These are phyloP conservation scores for Neocallimastix lanati DNA, from an alignment of 192 early-diverging fungal species.

Conservation along the genomic window DNA sequence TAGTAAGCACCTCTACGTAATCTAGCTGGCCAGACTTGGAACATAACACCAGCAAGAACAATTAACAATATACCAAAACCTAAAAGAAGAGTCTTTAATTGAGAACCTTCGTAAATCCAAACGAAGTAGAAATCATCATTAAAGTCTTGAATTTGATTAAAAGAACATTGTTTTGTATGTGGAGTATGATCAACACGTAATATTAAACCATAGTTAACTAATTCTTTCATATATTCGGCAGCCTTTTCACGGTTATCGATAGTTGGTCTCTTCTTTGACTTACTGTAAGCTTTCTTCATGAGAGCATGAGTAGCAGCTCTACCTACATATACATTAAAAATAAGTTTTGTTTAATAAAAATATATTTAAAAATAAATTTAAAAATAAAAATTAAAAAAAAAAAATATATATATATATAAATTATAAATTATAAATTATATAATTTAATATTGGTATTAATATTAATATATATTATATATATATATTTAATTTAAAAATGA, in stretches of 20 bases:
- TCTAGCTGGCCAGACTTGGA: slow-evolving; percentile 82
- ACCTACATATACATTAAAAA: too few relatives aligned
- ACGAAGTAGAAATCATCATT: slow-evolving; percentile 72
- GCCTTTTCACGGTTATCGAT: slow-evolving; percentile 38
- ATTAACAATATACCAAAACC: slow-evolving; percentile 58
- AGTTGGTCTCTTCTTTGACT: slow-evolving; percentile 30
- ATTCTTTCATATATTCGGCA: slow-evolving; percentile 35
- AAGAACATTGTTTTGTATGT: slow-evolving; percentile 19
- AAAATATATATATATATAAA: neutral
- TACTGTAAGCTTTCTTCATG: neutral
- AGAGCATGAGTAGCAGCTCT: neutral
- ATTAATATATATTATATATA: too few relatives aligned
- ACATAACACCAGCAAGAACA: slow-evolving; percentile 85
- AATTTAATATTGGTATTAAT: too few relatives aligned
- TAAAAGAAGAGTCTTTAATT: slow-evolving; percentile 53
- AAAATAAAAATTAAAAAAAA: neutral
- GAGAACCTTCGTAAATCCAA: slow-evolving; percentile 87
- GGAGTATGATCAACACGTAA: slow-evolving; percentile 48
- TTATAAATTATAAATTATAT: too few relatives aligned
- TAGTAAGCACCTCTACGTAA: slow-evolving; percentile 80
- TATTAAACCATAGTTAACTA: slow-evolving; percentile 55
- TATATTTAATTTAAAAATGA: too few relatives aligned
- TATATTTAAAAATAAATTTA: too few relatives aligned
- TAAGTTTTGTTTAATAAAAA: too few relatives aligned
- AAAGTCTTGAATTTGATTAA: slow-evolving; percentile 41